Percentiles rank a stretch among this genome's conserved stretches.
Evolutionary conservation across 352 stramenopile genomes (phyloP).

Genomic region (Globisporangium cederbergense): DNA sequence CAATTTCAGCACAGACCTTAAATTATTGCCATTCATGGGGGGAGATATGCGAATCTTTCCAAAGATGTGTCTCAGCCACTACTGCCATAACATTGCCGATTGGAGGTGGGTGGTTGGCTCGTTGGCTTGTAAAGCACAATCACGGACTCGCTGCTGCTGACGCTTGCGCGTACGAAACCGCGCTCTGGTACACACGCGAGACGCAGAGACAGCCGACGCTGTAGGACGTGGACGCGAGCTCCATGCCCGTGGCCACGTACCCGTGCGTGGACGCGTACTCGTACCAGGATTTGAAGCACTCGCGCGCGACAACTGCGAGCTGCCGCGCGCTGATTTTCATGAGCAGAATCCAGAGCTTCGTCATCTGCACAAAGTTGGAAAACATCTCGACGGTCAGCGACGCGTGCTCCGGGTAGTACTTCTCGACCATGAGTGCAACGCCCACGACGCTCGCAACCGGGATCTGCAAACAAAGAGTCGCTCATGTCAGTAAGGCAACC

Average conservation of each 20-base stretch:
- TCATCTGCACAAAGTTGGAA: constrained; percentile 81
- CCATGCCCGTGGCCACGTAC: constrained; percentile 61
- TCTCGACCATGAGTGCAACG: constrained; percentile 69
- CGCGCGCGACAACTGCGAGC: constrained; percentile 53
- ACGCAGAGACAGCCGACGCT: constrained; percentile 62
- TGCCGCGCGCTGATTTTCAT: constrained; percentile 76
- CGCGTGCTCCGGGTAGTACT: constrained; percentile 76
- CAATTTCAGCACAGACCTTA: not conserved
- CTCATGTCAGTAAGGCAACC: not conserved
- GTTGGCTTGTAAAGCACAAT: not conserved
- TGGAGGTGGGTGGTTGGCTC: not conserved
- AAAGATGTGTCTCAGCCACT: not conserved
- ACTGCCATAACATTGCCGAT: not conserved
- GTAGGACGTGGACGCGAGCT: constrained; percentile 62
- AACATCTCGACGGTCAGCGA: constrained; percentile 62
- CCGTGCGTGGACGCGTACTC: constrained; percentile 63
- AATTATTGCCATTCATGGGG: not conserved
- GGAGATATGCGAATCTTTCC: not conserved
- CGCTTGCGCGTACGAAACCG: constrained; percentile 33
- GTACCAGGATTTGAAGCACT: constrained; percentile 71
- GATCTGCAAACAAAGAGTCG: constrained; percentile 36
- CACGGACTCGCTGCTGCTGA: constrained; percentile 1
- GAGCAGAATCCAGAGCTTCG: constrained; percentile 72
- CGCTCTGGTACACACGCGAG: constrained; percentile 54
- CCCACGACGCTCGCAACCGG: constrained; percentile 68